A percentile compares a stretch with the other conserved stretches of the same genome.
Evolutionary conservation across 2,329 filamentous ascomycete genomes (phyloP).

Genomic region (Aureobasidium sp.): DNA sequence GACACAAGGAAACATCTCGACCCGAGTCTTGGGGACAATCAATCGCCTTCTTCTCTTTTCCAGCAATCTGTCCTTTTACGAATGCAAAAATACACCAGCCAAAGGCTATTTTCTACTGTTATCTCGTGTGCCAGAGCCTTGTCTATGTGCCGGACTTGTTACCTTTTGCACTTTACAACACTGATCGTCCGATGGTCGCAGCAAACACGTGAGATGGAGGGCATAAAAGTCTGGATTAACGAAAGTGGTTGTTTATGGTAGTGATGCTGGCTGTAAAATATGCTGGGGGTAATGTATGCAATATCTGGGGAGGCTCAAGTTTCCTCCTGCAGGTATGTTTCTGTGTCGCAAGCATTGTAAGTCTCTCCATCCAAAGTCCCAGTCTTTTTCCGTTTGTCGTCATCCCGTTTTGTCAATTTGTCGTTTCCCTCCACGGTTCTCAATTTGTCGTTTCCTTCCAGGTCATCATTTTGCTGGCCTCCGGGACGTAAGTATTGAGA

Average conservation of each 20-base stretch:
- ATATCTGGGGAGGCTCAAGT: neutral
- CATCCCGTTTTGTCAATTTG: neutral
- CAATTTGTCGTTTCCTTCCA: neutral
- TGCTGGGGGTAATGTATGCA: neutral
- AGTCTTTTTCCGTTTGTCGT: neutral
- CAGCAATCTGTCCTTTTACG: neutral
- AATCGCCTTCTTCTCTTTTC: conserved; percentile 1
- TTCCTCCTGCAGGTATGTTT: neutral
- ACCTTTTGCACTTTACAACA: neutral
- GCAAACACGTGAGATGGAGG: neutral
- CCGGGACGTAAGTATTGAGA: neutral
- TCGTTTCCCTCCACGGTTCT: neutral
- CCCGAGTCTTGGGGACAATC: neutral
- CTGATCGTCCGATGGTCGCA: neutral
- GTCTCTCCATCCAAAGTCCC: neutral
- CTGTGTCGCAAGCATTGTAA: neutral
- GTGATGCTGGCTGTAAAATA: neutral
- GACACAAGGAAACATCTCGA: neutral
- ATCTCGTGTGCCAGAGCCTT: neutral
- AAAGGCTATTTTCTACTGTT: neutral
- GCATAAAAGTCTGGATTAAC: neutral
- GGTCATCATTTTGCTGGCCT: neutral
- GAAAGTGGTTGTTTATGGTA: neutral
- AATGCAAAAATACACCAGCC: conserved; percentile 9
- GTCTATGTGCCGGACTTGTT: neutral